Conservation (phyloP, 2,329 filamentous ascomycete genomes). For the Claviceps sorghi region DNA sequence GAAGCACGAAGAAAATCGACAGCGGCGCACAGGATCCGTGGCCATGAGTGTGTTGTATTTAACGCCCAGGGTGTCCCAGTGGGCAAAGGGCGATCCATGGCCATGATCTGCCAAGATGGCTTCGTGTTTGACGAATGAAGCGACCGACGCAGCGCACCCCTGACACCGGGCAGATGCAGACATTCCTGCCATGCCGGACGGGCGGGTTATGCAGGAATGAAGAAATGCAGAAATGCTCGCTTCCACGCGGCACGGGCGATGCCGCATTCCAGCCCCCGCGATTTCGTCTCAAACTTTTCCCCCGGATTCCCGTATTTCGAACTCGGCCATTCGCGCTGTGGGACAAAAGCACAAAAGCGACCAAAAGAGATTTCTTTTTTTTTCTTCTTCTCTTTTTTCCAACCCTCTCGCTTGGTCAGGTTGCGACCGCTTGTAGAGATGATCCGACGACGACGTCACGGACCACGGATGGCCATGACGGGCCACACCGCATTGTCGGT, state of each 20-base stretch:
- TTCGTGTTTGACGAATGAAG: too few relatives aligned
- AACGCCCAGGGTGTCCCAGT: too few relatives aligned
- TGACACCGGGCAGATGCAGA: too few relatives aligned
- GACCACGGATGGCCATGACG: neutral
- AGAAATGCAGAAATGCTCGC: too few relatives aligned
- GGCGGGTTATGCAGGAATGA: neutral
- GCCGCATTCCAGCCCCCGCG: slow-evolving; percentile 4
- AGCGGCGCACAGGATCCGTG: too few relatives aligned
- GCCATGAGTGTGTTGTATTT: too few relatives aligned
- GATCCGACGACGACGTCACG: neutral
- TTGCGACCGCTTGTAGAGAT: neutral
- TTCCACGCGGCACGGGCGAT: neutral
- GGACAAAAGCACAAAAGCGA: too few relatives aligned
- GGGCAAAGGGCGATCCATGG: too few relatives aligned
- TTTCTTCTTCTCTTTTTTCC: neutral
- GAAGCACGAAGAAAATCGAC: too few relatives aligned
- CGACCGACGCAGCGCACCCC: too few relatives aligned
- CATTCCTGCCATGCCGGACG: slow-evolving; percentile 1
- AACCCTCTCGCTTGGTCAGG: too few relatives aligned
- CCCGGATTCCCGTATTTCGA: neutral
- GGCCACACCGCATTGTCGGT: slow-evolving; percentile 6
- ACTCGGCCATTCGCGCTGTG: neutral
- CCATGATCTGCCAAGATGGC: too few relatives aligned
- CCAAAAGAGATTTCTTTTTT: neutral
- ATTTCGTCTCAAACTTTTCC: neutral